Evolutionary conservation across 2,329 filamentous ascomycete genomes (phyloP).

Genomic region (Pseudogymnoascus sp.): DNA sequence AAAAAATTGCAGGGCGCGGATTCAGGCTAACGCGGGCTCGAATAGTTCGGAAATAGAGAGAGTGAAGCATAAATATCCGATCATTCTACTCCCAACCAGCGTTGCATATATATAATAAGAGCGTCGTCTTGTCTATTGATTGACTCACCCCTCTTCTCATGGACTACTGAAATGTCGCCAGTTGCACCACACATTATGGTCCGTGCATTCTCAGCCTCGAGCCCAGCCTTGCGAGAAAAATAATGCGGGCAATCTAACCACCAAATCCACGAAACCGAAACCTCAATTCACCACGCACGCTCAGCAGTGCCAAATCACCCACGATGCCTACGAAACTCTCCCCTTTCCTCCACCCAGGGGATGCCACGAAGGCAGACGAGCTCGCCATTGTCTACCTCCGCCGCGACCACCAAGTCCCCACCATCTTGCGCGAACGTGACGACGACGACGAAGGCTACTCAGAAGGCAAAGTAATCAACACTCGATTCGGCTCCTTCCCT

Average conservation of each 20-base stretch:
- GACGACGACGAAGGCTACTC: constrained; percentile 62
- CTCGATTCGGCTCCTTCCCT: constrained; percentile 84
- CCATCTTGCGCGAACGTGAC: constrained; percentile 55
- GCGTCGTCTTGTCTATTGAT: neutral
- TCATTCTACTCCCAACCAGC: neutral
- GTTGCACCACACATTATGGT: neutral
- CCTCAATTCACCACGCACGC: neutral
- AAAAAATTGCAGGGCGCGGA: neutral
- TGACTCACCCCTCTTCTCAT: neutral
- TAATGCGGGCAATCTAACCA: constrained; percentile 4
- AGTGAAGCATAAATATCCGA: constrained; percentile 3
- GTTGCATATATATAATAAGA: neutral
- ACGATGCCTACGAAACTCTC: constrained; percentile 39
- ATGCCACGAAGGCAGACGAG: constrained; percentile 50
- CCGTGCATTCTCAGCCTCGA: neutral
- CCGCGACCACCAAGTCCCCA: constrained; percentile 73
- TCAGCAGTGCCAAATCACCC: neutral
- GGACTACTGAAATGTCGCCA: constrained; percentile 2
- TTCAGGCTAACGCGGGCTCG: constrained; percentile 5
- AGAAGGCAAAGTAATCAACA: constrained; percentile 77
- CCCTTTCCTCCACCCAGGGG: constrained; percentile 69
- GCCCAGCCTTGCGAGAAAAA: constrained; percentile 8
- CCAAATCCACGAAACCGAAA: neutral
- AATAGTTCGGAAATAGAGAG: neutral
- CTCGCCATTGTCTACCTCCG: constrained; percentile 83